A percentile compares a stretch with the other conserved stretches of the same genome.
phyloP scores from a whole-genome alignment of 345 rosid genomes.

The Gossypium mustelinum region DNA sequence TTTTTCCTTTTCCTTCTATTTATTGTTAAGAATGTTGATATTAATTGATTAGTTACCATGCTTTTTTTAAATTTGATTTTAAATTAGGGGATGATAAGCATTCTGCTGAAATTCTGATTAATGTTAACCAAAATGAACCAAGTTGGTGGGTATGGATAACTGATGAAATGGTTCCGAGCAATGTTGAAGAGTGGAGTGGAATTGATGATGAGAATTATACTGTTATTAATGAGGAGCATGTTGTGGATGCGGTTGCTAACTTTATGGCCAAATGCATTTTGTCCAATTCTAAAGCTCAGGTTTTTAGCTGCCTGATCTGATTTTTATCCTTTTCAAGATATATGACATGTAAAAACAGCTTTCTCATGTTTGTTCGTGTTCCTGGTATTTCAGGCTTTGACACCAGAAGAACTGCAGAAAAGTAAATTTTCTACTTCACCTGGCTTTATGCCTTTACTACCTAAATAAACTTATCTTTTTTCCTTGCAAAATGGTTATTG shows the following conservation, averaged over 20 bases:
- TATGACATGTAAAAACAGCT: not conserved
- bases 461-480: not conserved
- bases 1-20: not conserved
- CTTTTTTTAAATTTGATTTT: not conserved
- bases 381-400: constrained; percentile 51
- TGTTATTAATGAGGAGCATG: constrained; percentile 72
- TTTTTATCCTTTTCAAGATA: not conserved
- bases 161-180: constrained; percentile 78
- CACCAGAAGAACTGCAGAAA: constrained; percentile 86
- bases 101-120: constrained; percentile 25
- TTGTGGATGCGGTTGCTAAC: constrained; percentile 83
- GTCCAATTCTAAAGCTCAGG: constrained; percentile 80
- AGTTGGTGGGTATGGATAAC: constrained; percentile 99
- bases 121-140: constrained; percentile 65
- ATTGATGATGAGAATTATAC: constrained; percentile 78
- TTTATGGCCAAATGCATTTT: constrained; percentile 89
- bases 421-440: constrained; percentile 34
- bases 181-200: constrained; percentile 69
- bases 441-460: not conserved
- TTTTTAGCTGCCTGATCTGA: constrained; percentile 12
- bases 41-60: not conserved
- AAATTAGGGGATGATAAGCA: constrained; percentile 57
- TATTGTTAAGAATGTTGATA: not conserved
- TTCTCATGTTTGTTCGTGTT: constrained; percentile 19
- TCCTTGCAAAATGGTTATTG: not conserved